A percentile compares a stretch with the other conserved stretches of the same genome.
Conservation (phyloP, 805 yeast genomes). For the Grigorovia transvaalensis region DNA sequence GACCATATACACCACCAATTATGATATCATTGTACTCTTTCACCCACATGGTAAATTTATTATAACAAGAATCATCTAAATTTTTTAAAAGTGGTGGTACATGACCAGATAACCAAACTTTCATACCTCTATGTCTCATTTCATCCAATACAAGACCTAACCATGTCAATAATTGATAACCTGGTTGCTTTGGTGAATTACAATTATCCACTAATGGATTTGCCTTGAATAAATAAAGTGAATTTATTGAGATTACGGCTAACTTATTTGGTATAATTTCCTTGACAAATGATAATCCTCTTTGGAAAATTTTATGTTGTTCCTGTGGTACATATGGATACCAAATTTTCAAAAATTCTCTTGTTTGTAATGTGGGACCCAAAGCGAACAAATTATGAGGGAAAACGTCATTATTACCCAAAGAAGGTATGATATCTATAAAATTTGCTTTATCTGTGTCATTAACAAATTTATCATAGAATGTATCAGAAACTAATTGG, state of each 20-base stretch:
- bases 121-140: conserved; percentile 60
- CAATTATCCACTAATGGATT: conserved; percentile 81
- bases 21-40: conserved; percentile 77
- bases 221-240: conserved; percentile 61
- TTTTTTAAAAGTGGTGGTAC: conserved; percentile 81
- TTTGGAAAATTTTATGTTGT: conserved; percentile 62
- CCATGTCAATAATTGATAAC: conserved; percentile 69
- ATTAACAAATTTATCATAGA: conserved; percentile 41
- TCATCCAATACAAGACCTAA: conserved; percentile 64
- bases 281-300: conserved; percentile 63
- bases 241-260: conserved; percentile 71
- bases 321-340: conserved; percentile 60
- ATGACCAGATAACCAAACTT: conserved; percentile 83
- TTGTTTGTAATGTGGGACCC: conserved; percentile 82
- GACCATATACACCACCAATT: conserved; percentile 77
- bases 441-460: conserved; percentile 37
- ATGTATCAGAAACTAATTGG: conserved; percentile 40
- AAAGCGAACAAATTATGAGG: conserved; percentile 80
- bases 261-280: conserved; percentile 74
- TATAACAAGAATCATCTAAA: conserved; percentile 58
- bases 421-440: conserved; percentile 51
- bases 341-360: conserved; percentile 71
- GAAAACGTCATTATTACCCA: conserved; percentile 83
- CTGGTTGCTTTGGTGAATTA: conserved; percentile 63
- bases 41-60: conserved; percentile 71